Evolutionary conservation across 1,284 basidiomycete genomes (phyloP).

Genomic region (Ustilago vetiveriae): DNA sequence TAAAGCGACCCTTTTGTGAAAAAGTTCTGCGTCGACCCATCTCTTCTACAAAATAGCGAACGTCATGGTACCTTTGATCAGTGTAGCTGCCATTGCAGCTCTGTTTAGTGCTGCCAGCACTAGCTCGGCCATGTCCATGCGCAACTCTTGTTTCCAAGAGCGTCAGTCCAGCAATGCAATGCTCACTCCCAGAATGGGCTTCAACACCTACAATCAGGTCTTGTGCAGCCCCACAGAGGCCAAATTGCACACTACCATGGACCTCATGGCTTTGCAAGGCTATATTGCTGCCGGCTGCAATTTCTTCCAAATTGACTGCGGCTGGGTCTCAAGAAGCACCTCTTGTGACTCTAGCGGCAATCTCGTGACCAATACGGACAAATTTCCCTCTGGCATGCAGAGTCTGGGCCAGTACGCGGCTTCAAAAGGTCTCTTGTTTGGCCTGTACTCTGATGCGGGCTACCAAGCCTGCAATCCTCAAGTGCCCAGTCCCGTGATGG

Average conservation of each 20-base stretch:
- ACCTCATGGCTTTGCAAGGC: conserved; percentile 66
- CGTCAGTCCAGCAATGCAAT: conserved; percentile 13
- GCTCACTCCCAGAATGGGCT: conserved; percentile 54
- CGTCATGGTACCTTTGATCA: conserved; percentile 8
- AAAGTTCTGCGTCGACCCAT: no score
- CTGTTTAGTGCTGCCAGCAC: conserved; percentile 7
- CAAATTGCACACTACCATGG: conserved; percentile 59
- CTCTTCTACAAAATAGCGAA: no score
- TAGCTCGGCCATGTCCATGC: conserved; percentile 2
- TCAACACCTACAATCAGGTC: conserved; percentile 64
- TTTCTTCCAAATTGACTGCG: conserved; percentile 58
- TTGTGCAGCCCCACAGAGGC: conserved; percentile 60
- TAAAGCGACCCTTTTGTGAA: no score
- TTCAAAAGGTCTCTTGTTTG: conserved; percentile 70
- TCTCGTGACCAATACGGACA: conserved; percentile 67
- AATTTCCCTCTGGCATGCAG: conserved; percentile 71
- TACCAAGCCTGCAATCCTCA: conserved; percentile 62
- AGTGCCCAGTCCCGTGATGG: conserved; percentile 64
- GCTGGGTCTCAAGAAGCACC: conserved; percentile 67
- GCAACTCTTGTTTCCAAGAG: not conserved
- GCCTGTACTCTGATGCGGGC: conserved; percentile 72
- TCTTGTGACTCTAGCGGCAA: conserved; percentile 69
- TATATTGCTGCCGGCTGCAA: conserved; percentile 46
- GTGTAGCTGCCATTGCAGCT: conserved; percentile 2
- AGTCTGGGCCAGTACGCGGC: conserved; percentile 69